These are phyloP conservation scores for Cystobasidium onofrii DNA, from an alignment of 768 basidiomycete species.

Conservation along the genomic window DNA sequence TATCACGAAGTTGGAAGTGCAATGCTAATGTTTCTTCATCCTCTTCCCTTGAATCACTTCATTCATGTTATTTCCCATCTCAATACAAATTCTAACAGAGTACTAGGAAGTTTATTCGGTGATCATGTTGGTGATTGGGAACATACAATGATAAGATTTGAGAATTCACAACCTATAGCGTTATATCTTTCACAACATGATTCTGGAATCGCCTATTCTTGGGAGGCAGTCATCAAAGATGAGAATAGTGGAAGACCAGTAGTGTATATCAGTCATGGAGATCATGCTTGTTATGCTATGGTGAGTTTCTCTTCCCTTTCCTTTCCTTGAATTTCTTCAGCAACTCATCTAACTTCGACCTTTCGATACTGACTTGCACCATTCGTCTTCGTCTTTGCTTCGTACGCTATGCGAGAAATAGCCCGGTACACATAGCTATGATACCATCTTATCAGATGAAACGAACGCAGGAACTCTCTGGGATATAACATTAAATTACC, in stretches of 20 bases:
- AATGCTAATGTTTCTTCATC: no score
- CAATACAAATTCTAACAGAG: conserved; percentile 31
- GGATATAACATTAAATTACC: conserved; percentile 19
- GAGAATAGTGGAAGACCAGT: not conserved
- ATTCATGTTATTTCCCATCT: not conserved
- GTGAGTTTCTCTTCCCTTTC: not conserved
- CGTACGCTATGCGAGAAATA: not conserved
- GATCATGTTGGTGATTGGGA: conserved; percentile 47
- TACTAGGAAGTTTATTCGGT: conserved; percentile 42
- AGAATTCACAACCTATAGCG: conserved; percentile 42
- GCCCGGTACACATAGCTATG: conserved; percentile 22
- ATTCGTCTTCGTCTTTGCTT: no score
- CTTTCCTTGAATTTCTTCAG: not conserved
- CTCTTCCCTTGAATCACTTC: no score
- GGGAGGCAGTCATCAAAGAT: conserved; percentile 32
- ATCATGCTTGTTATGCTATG: not conserved
- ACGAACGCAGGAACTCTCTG: conserved; percentile 6
- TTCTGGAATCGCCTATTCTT: conserved; percentile 43
- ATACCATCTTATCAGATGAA: not conserved
- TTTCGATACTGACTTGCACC: no score
- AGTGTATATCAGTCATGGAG: not conserved
- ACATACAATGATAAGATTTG: conserved; percentile 46
- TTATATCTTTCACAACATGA: conserved; percentile 45
- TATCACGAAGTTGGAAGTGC: no score
- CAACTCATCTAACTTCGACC: no score